Evolutionary conservation across 768 basidiomycete genomes (phyloP), one percentile per base, ranked within the genome.

Genomic region (Mycena chlorophos): DNA sequence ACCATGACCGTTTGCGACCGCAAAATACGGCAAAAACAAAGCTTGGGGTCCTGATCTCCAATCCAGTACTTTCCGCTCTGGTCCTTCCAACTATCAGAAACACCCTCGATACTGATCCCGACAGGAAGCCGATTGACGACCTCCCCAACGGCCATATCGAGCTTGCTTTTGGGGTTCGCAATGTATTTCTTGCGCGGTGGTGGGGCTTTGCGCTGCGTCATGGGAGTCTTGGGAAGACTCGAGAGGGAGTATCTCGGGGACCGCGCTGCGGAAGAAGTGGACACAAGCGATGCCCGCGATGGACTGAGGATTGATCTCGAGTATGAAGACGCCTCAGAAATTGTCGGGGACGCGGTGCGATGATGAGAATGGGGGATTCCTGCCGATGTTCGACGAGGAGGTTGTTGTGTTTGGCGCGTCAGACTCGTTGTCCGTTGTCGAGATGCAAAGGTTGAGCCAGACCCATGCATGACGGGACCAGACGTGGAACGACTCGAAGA

Each of bases 1-100:
- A 98, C 94, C 94, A 97, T 97, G 59, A 96, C 94, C 0, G 90
- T 94, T 64, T 93, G 89, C 1, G 89, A 93, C 12, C 93, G 85
- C 25, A 96, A 73, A 43, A 96, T 96, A 25, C 94, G 83, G 69
- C 93, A 94, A 69, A 94, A 96, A 69, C 92, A 95, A 28, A 96
- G 75, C 69, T 86, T 93, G 5, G 92, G 84, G 49, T 95, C 91
- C 62, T 91, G 85, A 61, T 92, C 87, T 14, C 95, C 95, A 62
- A 96, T 97, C 94, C 92, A 96, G 66, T 95, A 94, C 66, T 94
- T 94, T 19, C 94, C 94, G 58, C 92, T 94, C 71, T 91, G 86
- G 67, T 95, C 94, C 68, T 86, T 86, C 93, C 93, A 96, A 5
- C 86, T 88, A 49, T 91, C 89, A 5, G 83, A 81, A 5, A 90